Percentiles rank a stretch among this genome's conserved stretches.
Conservation (phyloP, 352 stramenopile genomes). For the Pythium aphanidermatum region DNA sequence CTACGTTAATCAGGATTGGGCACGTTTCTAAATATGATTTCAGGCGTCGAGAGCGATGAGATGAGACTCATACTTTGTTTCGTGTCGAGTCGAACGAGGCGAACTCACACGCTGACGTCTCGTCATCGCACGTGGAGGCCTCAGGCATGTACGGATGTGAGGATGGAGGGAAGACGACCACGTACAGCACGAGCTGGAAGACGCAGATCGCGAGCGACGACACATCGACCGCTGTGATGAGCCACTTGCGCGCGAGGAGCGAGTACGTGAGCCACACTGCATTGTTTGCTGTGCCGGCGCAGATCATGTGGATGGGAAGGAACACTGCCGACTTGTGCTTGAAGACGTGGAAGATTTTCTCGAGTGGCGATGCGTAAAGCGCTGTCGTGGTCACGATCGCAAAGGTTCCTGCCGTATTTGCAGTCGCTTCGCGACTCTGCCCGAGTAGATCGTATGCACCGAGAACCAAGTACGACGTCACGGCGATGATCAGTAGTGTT, state of each 20-base stretch:
- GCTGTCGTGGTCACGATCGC: constrained; percentile 33
- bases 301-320: constrained; percentile 43
- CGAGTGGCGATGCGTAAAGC: constrained; percentile 47
- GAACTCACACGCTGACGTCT: no score
- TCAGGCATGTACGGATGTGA: constrained; percentile 41
- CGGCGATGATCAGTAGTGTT: constrained; percentile 19
- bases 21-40: no score
- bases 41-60: no score
- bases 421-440: constrained; percentile 21
- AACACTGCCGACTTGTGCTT: constrained; percentile 32
- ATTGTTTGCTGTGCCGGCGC: constrained; percentile 37
- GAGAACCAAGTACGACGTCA: constrained; percentile 30
- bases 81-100: no score
- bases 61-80: no score
- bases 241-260: constrained; percentile 28
- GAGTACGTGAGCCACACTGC: constrained; percentile 40
- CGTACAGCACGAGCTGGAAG: constrained; percentile 28
- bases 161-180: no score
- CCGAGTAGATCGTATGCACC: constrained; percentile 18
- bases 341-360: constrained; percentile 38
- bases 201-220: constrained; percentile 24
- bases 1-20: no score
- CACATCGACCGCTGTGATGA: constrained; percentile 39
- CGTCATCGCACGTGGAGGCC: constrained; percentile 24
- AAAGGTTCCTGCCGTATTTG: constrained; percentile 26